Conservation (phyloP, 108 stramenopile genomes). For the Pseudonitzschia pungens region DNA sequence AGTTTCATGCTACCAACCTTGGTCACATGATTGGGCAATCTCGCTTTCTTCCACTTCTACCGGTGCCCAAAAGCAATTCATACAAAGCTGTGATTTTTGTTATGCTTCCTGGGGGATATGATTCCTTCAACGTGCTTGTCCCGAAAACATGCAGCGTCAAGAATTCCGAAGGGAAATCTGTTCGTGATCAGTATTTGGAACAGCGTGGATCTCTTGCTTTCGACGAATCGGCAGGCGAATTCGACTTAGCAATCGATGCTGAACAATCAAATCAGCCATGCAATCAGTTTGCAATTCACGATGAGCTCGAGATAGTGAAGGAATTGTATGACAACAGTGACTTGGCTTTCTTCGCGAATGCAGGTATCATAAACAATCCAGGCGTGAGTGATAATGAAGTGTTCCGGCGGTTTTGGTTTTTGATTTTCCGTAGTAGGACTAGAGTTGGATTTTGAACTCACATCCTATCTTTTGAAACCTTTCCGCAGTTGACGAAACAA, state of each 20-base stretch:
- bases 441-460: not conserved
- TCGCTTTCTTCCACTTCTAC: not conserved
- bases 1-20: slow-evolving; percentile 52
- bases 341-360: slow-evolving; percentile 48
- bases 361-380: slow-evolving; percentile 25
- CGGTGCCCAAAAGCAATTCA: slow-evolving; percentile 18
- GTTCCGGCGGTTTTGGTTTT: not conserved
- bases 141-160: slow-evolving; percentile 41
- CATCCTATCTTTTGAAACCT: not conserved
- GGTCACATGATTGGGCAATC: not conserved
- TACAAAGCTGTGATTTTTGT: slow-evolving; percentile 72
- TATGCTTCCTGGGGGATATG: slow-evolving; percentile 53
- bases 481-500: slow-evolving; percentile 21
- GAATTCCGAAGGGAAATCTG: slow-evolving; percentile 20
- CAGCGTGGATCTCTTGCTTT: slow-evolving; percentile 37
- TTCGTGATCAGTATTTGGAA: slow-evolving; percentile 30
- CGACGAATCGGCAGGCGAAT: not conserved
- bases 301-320: slow-evolving; percentile 21
- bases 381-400: not conserved
- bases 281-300: slow-evolving; percentile 46
- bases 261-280: slow-evolving; percentile 39
- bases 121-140: slow-evolving; percentile 60
- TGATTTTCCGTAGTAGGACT: not conserved
- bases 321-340: slow-evolving; percentile 43
- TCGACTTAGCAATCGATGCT: slow-evolving; percentile 26